Evolutionary conservation across 805 yeast species (phyloP), one percentile per base, ranked within the genome.

Genomic region (Kodamaea hsintzibuensis): DNA sequence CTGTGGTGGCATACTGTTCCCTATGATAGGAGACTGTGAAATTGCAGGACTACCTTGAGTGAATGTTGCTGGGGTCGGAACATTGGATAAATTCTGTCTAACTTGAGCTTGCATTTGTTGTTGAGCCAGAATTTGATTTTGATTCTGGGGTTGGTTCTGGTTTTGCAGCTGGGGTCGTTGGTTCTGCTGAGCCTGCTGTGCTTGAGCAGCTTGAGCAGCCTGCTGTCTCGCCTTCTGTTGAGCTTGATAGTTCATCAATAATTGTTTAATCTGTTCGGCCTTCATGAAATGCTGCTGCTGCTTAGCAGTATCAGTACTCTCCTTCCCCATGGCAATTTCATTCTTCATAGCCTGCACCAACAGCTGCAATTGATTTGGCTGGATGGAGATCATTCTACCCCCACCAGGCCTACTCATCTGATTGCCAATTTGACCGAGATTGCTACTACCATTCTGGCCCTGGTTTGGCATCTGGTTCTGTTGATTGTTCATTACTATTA

Each of bases 201-300:
- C 47, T 14, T 37, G 43, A 35, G 50, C 49, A 16, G 46, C 47
- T 14, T 37, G 43, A 35, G 50, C 49, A 16, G 49, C 50, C 37
- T 51, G 54, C 22, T 51, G 54, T 55, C 64, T 46, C 40, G 62
- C 52, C 53, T 65, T 52, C 55, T 79, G 77, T 57, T 81, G 82
- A 9, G 74, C 76, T 56, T 79, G 82, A 61, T 81, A 83, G 52
- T 80, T 81, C 49, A 84, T 72, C 62, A 87, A 73, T 35, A 86
- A 74, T 45, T 81, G 81, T 64, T 83, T 85, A 57, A 87, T 83
- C 52, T 79, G 80, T 44, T 86, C 84, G 2, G 90, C 91, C 57
- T 81, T 82, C 55, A 76, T 76, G 60, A 82, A 69, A 60, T 86
- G 86, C 57, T 83, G 85, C 60, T 82, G 81, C 16, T 90, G 91